Base-by-base conservation (phyloP, 208 protist species). In the Trypanosoma brucei region DNA sequence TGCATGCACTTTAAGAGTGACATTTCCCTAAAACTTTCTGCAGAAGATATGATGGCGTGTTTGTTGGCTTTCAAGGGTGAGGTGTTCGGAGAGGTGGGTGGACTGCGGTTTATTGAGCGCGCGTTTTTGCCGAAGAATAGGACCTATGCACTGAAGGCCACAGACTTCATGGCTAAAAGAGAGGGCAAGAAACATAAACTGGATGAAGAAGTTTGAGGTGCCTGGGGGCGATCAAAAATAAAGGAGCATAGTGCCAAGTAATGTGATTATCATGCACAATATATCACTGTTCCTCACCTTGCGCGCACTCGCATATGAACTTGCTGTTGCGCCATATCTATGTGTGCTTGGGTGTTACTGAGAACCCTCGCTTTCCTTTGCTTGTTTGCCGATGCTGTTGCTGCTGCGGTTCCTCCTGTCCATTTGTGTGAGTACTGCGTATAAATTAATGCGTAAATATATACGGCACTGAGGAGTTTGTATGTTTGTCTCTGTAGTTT, bases 21-120 rank as follows among this genome's bases (percentile, higher is more conserved):
- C 4, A 48, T 40, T 13, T 1, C 31, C 14, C 39, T 14, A 1
- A 55, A 40, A 9, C 59, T 34, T 22, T 65, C 59, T 34, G 37
- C 61, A n/a, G 36, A 61, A 4, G 59, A 72, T 37, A 22, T 65
- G n/a, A 58, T 55, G 11, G 60, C 55, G 31, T 72, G 67, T 49
- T n/a, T 72, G 13, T 34, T 72, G 37, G 67, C 67, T 22, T 50
- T 72, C 4, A 64, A 61, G 14, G 39, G 60, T 33, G 49, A 39
- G 35, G 13, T 52, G 4, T 34, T 72, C 45, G 60, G 60, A 36
- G 49, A 67, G 38, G 62, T 42, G 13, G 40, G 33, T 42, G 30
- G 30, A 13, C 9, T 72, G 33, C 7, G 40, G 6, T 55, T 40
- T 14, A 34, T 67, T 3, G 30, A 30, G 34, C 53, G 37, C 22